These are phyloP conservation scores for Spizellomyces punctatus DNA, from an alignment of 192 early-diverging fungal species.

Conservation along the genomic window DNA sequence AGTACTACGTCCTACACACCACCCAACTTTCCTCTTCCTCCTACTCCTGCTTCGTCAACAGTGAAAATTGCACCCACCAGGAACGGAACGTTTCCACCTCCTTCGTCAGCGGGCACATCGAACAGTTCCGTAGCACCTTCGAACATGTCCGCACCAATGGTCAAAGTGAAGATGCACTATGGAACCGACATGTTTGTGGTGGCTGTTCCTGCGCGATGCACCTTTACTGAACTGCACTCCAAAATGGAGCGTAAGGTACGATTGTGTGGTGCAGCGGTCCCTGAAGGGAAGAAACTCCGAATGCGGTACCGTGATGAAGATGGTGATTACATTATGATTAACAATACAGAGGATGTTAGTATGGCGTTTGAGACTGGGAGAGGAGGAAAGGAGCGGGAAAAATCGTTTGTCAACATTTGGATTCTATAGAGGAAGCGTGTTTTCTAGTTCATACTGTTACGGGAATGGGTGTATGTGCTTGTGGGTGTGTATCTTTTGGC, in stretches of 20 bases:
- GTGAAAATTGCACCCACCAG: background rate
- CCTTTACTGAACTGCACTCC: conserved; percentile 75
- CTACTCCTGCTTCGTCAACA: too few relatives aligned
- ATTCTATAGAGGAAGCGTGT: background rate
- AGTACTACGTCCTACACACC: too few relatives aligned
- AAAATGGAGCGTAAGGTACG: conserved; percentile 90
- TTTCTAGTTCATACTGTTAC: too few relatives aligned
- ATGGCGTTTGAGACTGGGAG: conserved; percentile 77
- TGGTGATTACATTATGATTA: conserved; percentile 84
- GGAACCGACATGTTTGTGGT: conserved; percentile 87
- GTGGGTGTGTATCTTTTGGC: too few relatives aligned
- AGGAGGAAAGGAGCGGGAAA: conserved; percentile 12
- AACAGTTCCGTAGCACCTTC: background rate
- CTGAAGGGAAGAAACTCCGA: conserved; percentile 52
- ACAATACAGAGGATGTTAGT: conserved; percentile 87
- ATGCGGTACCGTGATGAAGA: conserved; percentile 95
- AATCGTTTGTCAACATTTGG: conserved; percentile 39
- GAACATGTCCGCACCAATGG: background rate
- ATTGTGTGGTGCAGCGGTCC: conserved; percentile 65
- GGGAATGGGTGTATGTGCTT: too few relatives aligned
- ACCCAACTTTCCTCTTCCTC: too few relatives aligned
- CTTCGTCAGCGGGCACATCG: background rate
- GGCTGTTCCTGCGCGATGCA: conserved; percentile 73
- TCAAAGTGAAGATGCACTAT: conserved; percentile 79
- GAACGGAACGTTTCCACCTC: too few relatives aligned